Base-by-base conservation (phyloP, 768 basidiomycete species). In the Trametopsis cervina region DNA sequence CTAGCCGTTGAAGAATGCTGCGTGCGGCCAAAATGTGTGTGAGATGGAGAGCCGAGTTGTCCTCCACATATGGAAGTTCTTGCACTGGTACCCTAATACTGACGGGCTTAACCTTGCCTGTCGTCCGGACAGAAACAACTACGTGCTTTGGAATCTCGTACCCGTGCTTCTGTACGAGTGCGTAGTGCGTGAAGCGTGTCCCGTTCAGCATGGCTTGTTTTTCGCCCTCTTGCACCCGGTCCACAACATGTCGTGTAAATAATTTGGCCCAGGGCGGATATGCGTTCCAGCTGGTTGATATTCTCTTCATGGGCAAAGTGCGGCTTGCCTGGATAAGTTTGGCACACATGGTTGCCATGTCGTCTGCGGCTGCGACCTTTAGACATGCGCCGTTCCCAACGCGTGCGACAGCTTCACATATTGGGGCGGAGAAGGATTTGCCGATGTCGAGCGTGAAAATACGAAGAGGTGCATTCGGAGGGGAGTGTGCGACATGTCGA, bases 401-500 rank as follows among this genome's bases (percentile, higher is more conserved):
- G 15, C 66, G 59, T 0, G 82, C 80, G n/a, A 84, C 73, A 3
- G 69, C 61, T 51, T 77, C 69, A 53, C 77, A 78, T 54, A 76
- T 65, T 0, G 67, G 73, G 2, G 68, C 75, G 2, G 80, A 80
- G 2, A 74, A 71, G 0, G 52, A 54, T 22, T 64, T 43, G 13
- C 82, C 82, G 13, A 84, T 78, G 1, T 81, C 81, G 1, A 84
- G 70, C 10, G 72, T 67, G 51, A 81, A 84, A 2, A 81, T 66
- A 6, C 79, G 76, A 1, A 77, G 49, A 2, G 66, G 65, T 0
- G 66, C 64, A 5, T 57, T 37, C 0, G 51, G 38, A 1, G 60
- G 41, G 20, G 71, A 62, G n/a, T 44, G 42, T 1, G 20, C 46
- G 4, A 77, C 66, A 15, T 70, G 72, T 2, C 51, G 44, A 4